Evolutionary conservation across 192 early-diverging fungal species (phyloP).

Genomic region (Cladochytrium replicatum): DNA sequence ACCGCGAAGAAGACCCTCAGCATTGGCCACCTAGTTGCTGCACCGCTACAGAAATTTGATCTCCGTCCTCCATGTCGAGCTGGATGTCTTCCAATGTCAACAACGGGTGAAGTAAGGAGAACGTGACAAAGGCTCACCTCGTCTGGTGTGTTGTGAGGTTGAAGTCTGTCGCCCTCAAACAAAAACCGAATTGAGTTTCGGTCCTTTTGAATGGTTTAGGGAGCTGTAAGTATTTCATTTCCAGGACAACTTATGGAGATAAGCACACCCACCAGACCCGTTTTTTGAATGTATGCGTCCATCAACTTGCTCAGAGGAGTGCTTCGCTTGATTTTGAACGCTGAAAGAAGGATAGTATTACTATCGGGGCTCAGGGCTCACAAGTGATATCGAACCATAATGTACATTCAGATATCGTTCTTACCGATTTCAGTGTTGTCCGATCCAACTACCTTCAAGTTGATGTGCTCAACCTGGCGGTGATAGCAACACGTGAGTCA

Average conservation of each 20-base stretch:
- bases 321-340: slow-evolving; percentile 94
- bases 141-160: slow-evolving; percentile 70
- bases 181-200: slow-evolving; percentile 76
- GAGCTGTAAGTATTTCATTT: neutral
- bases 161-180: slow-evolving; percentile 81
- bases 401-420: slow-evolving; percentile 7
- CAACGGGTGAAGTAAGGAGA: neutral
- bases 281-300: slow-evolving; percentile 85
- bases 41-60: slow-evolving; percentile 89
- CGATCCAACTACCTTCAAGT: slow-evolving; percentile 76
- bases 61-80: slow-evolving; percentile 93
- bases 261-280: slow-evolving; percentile 46
- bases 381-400: neutral
- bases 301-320: slow-evolving; percentile 88
- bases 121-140: slow-evolving; percentile 40
- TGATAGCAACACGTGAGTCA: too few relatives aligned
- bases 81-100: slow-evolving; percentile 9
- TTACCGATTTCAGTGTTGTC: slow-evolving; percentile 54
- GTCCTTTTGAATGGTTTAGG: slow-evolving; percentile 33
- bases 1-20: too few relatives aligned
- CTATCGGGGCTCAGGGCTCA: slow-evolving; percentile 1
- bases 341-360: slow-evolving; percentile 23
- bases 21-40: slow-evolving; percentile 74
- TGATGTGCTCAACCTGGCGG: slow-evolving; percentile 81
- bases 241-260: neutral